These are phyloP conservation scores for Phoma sp. DNA, from an alignment of 2,329 filamentous ascomycete genomes.

Conservation along the genomic window DNA sequence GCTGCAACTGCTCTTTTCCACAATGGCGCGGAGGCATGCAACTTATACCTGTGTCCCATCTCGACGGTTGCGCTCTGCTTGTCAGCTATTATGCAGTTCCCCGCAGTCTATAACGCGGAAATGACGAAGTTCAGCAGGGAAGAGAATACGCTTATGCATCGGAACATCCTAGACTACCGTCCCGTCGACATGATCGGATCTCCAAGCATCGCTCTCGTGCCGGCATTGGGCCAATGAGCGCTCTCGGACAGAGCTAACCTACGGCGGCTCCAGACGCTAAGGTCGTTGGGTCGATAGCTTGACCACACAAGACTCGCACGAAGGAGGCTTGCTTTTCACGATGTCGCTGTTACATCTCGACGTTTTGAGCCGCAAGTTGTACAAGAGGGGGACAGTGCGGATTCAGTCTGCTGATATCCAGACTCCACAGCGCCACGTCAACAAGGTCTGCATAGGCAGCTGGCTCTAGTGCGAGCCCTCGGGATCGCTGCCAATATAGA, in stretches of 20 bases:
- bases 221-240: constrained; percentile 32
- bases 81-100: constrained; percentile 13
- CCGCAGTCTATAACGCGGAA: constrained; percentile 18
- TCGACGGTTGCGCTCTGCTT: constrained; percentile 5
- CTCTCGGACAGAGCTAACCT: neutral
- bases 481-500: too few relatives aligned
- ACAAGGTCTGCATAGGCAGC: neutral
- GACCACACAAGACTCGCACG: constrained; percentile 11
- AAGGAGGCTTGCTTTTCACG: constrained; percentile 1
- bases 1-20: constrained; percentile 10
- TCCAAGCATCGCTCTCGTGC: constrained; percentile 12
- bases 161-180: constrained; percentile 9
- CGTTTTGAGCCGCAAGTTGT: constrained; percentile 19
- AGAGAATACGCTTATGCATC: constrained; percentile 1
- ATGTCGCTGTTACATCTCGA: constrained; percentile 20
- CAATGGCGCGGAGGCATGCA: constrained; percentile 1
- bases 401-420: neutral
- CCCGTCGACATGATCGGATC: constrained; percentile 4
- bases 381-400: constrained; percentile 3
- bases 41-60: constrained; percentile 15
- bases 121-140: constrained; percentile 21
- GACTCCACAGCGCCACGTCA: constrained; percentile 11
- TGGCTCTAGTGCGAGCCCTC: neutral
- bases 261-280: neutral
- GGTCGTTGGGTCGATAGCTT: constrained; percentile 5